Evolutionary conservation across 2,329 filamentous ascomycete species (phyloP).

Genomic region (Teratosphaeriaceae sp.): DNA sequence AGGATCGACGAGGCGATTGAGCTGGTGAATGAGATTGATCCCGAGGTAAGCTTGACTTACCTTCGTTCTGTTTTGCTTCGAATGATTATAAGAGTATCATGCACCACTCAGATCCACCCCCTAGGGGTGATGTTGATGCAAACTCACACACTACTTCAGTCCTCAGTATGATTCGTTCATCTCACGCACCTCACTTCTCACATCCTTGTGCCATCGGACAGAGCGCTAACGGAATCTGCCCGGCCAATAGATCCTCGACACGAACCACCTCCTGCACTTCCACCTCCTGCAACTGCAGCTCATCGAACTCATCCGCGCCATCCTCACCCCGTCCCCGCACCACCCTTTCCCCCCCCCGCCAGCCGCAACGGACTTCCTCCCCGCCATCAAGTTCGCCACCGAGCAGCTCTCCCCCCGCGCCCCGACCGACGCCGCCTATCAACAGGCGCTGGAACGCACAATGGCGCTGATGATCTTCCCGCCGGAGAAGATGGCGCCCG

Average conservation of each 20-base stretch:
- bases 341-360: no score
- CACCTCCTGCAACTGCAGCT: constrained; percentile 82
- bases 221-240: constrained; percentile 8
- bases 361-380: constrained; percentile 65
- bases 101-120: constrained; percentile 96
- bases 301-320: constrained; percentile 81
- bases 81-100: constrained; percentile 99
- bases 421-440: constrained; percentile 70
- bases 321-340: constrained; percentile 37
- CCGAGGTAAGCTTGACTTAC: constrained; percentile 61
- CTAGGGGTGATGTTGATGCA: constrained; percentile 83
- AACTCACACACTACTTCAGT: constrained; percentile 70
- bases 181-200: neutral
- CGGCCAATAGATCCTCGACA: constrained; percentile 68
- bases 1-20: constrained; percentile 81
- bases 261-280: constrained; percentile 78
- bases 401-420: constrained; percentile 82
- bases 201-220: neutral
- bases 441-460: constrained; percentile 82
- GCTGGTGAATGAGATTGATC: constrained; percentile 80
- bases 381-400: constrained; percentile 80
- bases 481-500: constrained; percentile 68
- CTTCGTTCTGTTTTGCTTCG: constrained; percentile 32
- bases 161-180: constrained; percentile 71
- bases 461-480: constrained; percentile 90